Conservation (phyloP, 306 rosid species). For the Vicia villosa region DNA sequence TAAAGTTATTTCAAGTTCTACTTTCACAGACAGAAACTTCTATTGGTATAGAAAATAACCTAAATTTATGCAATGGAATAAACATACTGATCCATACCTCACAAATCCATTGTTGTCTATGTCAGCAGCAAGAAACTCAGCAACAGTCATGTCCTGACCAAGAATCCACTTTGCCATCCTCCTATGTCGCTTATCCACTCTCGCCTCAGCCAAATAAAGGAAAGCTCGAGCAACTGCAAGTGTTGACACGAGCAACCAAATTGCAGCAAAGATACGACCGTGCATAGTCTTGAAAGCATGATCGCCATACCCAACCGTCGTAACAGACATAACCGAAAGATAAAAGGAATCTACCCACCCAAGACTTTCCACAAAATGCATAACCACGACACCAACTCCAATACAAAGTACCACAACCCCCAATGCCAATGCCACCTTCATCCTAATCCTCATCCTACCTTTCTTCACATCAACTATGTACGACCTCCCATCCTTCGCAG, state of each 20-base stretch:
- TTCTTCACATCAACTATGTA: conserved; percentile 87
- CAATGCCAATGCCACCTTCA: conserved; percentile 93
- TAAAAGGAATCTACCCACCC: conserved; percentile 94
- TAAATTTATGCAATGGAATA: background rate
- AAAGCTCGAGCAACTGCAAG: conserved; percentile 93
- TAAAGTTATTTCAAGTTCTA: background rate
- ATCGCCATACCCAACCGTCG: conserved; percentile 95
- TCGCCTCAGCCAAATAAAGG: conserved; percentile 93
- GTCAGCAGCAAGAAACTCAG: conserved; percentile 96
- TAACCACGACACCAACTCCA: conserved; percentile 70
- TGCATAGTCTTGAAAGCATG: conserved; percentile 69
- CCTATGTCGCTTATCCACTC: conserved; percentile 95
- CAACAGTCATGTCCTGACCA: conserved; percentile 91
- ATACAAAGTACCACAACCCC: conserved; percentile 90
- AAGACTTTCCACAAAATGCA: conserved; percentile 87
- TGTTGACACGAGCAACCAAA: conserved; percentile 95
- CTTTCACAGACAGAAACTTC: conserved; percentile 13
- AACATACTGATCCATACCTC: conserved; percentile 55
- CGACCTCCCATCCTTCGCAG: conserved; percentile 55
- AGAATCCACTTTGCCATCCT: conserved; percentile 96
- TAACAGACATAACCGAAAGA: conserved; percentile 96
- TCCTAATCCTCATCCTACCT: conserved; percentile 97
- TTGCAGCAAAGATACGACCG: conserved; percentile 84
- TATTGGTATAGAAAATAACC: background rate
- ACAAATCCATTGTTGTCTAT: conserved; percentile 91